Percentiles rank a stretch among this genome's conserved stretches.
Conservation (phyloP, 768 basidiomycete species). For the Lentinus brumalis region DNA sequence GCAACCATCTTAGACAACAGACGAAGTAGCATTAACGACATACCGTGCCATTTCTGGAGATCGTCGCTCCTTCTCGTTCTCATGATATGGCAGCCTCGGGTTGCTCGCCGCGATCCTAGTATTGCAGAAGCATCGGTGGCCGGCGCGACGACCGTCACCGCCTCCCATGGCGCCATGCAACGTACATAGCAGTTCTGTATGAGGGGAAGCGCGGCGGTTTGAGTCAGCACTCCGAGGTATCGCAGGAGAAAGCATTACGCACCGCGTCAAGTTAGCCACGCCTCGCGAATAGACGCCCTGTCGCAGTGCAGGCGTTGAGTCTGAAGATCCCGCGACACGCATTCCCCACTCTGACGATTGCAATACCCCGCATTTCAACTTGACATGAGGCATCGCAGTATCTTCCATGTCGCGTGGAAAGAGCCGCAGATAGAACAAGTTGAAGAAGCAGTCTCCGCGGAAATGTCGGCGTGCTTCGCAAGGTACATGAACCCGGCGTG, state of each 20-base stretch:
- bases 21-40: not conserved
- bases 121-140: slow-evolving; percentile 8
- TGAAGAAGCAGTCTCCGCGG: not conserved
- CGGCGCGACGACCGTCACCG: not conserved
- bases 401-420: not conserved
- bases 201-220: too few species aligned
- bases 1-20: not conserved
- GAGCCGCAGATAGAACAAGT: not conserved
- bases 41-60: not conserved
- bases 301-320: not conserved
- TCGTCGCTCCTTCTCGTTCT: not conserved
- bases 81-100: not conserved
- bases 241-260: too few species aligned
- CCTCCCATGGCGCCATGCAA: not conserved
- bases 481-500: not conserved
- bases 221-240: too few species aligned
- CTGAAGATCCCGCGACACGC: too few species aligned
- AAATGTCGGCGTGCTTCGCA: slow-evolving; percentile 1
- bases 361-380: too few species aligned
- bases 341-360: too few species aligned
- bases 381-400: not conserved
- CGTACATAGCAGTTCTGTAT: not conserved
- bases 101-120: not conserved
- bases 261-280: too few species aligned
- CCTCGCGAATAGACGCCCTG: too few species aligned